Evolutionary conservation across 2,329 filamentous ascomycete genomes (phyloP).

Genomic region (Alternaria longipes): DNA sequence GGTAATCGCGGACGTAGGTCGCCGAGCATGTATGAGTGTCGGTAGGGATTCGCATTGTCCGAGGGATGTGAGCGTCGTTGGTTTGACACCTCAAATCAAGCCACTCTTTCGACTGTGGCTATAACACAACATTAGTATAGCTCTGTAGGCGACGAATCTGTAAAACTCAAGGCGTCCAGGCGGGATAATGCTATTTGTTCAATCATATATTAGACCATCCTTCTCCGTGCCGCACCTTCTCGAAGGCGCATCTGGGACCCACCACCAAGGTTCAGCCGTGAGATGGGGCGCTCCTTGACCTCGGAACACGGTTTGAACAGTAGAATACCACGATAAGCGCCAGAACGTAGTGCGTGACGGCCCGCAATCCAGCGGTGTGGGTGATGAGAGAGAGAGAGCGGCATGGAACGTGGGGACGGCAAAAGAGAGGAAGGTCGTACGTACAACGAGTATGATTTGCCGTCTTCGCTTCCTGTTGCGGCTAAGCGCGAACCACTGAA

Average conservation of each 20-base stretch:
- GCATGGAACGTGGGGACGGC: background rate
- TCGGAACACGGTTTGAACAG: conserved; percentile 3
- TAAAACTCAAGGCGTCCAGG: conserved; percentile 1
- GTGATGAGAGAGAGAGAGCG: background rate
- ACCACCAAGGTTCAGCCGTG: conserved; percentile 13
- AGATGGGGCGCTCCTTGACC: conserved; percentile 11
- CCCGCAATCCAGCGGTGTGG: conserved; percentile 6
- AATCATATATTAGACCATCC: conserved; percentile 2
- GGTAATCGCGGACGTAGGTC: conserved; percentile 3
- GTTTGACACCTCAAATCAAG: conserved; percentile 1
- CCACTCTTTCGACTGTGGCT: background rate
- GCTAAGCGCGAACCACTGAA: conserved; percentile 18
- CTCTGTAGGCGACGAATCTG: background rate
- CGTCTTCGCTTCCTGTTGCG: background rate
- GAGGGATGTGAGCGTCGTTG: background rate
- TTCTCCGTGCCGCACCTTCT: conserved; percentile 9
- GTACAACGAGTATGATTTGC: conserved; percentile 4
- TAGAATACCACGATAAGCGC: conserved; percentile 2
- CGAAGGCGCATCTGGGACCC: conserved; percentile 12
- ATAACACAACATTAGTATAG: conserved; percentile 1
- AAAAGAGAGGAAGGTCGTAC: conserved; percentile 6
- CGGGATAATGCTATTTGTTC: conserved; percentile 1
- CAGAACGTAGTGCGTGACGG: conserved; percentile 5
- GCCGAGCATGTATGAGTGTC: background rate
- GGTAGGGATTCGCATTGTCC: background rate